These are phyloP conservation scores for Myxozyma sirexii DNA, from an alignment of 805 yeast genomes.

Conservation along the genomic window DNA sequence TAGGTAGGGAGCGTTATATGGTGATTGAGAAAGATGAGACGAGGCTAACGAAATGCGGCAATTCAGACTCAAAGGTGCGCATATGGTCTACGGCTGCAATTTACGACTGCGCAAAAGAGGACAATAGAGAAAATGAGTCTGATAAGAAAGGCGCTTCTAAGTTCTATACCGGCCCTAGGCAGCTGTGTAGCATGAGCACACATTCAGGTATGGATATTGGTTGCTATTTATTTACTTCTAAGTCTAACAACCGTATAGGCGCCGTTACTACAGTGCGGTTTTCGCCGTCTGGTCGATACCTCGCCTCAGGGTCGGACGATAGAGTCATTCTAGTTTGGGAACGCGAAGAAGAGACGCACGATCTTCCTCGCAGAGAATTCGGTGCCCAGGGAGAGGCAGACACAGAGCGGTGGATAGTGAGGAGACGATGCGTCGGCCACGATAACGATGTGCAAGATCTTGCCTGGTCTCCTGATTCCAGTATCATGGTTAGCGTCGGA, in stretches of 20 bases:
- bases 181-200: slow-evolving; percentile 87
- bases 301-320: slow-evolving; percentile 96
- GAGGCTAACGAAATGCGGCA: not conserved
- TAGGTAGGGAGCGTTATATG: slow-evolving; percentile 36
- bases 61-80: slow-evolving; percentile 80
- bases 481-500: slow-evolving; percentile 89
- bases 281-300: slow-evolving; percentile 85
- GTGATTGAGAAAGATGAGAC: not conserved
- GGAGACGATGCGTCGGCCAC: slow-evolving; percentile 91
- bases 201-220: slow-evolving; percentile 68
- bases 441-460: slow-evolving; percentile 97
- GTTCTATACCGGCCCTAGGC: slow-evolving; percentile 41
- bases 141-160: not conserved
- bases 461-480: slow-evolving; percentile 96
- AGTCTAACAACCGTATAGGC: slow-evolving; percentile 5
- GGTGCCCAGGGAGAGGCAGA: slow-evolving; percentile 67
- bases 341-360: slow-evolving; percentile 64
- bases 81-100: slow-evolving; percentile 90
- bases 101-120: slow-evolving; percentile 56
- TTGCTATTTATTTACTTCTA: not conserved
- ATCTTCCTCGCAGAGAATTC: slow-evolving; percentile 57
- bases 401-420: slow-evolving; percentile 90
- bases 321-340: slow-evolving; percentile 91
- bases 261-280: slow-evolving; percentile 93
- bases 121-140: slow-evolving; percentile 11